Conservation (phyloP, 2,329 filamentous ascomycete genomes). For the Aspergillus neotritici region DNA sequence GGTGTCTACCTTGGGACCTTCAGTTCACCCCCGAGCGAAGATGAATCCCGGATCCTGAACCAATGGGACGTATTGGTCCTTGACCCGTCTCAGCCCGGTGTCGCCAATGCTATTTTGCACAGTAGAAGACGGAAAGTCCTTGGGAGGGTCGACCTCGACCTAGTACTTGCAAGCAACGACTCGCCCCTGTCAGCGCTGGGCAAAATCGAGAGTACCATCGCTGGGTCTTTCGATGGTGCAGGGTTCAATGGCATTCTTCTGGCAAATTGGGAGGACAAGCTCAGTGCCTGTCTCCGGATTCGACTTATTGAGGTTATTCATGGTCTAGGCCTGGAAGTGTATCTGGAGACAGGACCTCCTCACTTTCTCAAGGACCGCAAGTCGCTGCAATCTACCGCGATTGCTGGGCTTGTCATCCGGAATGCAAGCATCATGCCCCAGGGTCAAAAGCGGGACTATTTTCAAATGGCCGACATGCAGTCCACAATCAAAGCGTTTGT, state of each 20-base stretch:
- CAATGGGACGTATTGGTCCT: constrained; percentile 43
- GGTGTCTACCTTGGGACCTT: constrained; percentile 43
- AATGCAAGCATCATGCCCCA: constrained; percentile 39
- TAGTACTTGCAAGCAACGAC: constrained; percentile 17
- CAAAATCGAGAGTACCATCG: constrained; percentile 25
- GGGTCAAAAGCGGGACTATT: constrained; percentile 42
- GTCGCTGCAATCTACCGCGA: constrained; percentile 28
- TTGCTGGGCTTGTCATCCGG: constrained; percentile 37
- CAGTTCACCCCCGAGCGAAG: constrained; percentile 23
- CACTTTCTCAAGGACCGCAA: constrained; percentile 35
- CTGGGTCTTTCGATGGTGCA: constrained; percentile 20
- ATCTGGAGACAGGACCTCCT: constrained; percentile 39
- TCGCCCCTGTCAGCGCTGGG: constrained; percentile 22
- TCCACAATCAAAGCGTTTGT: constrained; percentile 43
- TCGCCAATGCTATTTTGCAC: constrained; percentile 29
- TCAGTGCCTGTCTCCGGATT: constrained; percentile 25
- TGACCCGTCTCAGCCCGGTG: constrained; percentile 37
- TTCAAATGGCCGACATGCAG: constrained; percentile 38
- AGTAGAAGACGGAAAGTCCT: constrained; percentile 19
- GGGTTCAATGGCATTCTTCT: constrained; percentile 39
- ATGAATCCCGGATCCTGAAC: constrained; percentile 32
- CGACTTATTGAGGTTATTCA: constrained; percentile 31
- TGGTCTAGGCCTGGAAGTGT: constrained; percentile 36
- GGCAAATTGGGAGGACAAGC: constrained; percentile 36
- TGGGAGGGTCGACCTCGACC: constrained; percentile 29